These are phyloP conservation scores for Dimargaris verticillata DNA, from an alignment of 192 early-diverging fungal species.

Conservation along the genomic window DNA sequence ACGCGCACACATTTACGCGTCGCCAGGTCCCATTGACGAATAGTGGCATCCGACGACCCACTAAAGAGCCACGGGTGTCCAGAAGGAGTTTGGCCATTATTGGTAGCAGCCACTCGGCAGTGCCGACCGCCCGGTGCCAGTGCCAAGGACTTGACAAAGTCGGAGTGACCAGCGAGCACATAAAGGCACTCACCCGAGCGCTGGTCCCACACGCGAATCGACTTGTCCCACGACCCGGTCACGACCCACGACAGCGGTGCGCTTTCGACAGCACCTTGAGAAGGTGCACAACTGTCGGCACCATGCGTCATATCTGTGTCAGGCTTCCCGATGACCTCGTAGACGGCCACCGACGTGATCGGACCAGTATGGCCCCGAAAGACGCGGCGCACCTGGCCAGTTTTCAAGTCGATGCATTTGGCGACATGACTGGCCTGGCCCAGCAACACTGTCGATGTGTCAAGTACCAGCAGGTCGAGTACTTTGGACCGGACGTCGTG, in stretches of 20 bases:
- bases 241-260: not conserved
- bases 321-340: too few species aligned
- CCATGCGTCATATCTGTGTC: not conserved
- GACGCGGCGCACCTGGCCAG: not conserved
- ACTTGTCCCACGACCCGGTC: constrained; percentile 63
- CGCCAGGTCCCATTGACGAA: constrained; percentile 3
- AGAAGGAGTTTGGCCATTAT: not conserved
- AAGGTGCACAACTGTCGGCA: not conserved
- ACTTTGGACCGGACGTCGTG: constrained; percentile 6
- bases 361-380: constrained; percentile 6
- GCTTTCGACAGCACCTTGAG: not conserved
- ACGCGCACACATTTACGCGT: not conserved
- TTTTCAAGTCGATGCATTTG: constrained; percentile 1
- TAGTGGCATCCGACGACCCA: constrained; percentile 1
- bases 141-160: constrained; percentile 31
- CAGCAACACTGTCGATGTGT: not conserved
- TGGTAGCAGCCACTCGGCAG: not conserved
- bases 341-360: constrained; percentile 3
- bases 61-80: constrained; percentile 2
- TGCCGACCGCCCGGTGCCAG: not conserved
- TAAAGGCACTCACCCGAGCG: constrained; percentile 41
- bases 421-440: constrained; percentile 9
- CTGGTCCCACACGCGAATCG: constrained; percentile 68
- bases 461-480: not conserved
- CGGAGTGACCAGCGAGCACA: constrained; percentile 48